Base-by-base conservation (phyloP, 202 grass and related monocot genomes). In the Alloteropsis angusta region DNA sequence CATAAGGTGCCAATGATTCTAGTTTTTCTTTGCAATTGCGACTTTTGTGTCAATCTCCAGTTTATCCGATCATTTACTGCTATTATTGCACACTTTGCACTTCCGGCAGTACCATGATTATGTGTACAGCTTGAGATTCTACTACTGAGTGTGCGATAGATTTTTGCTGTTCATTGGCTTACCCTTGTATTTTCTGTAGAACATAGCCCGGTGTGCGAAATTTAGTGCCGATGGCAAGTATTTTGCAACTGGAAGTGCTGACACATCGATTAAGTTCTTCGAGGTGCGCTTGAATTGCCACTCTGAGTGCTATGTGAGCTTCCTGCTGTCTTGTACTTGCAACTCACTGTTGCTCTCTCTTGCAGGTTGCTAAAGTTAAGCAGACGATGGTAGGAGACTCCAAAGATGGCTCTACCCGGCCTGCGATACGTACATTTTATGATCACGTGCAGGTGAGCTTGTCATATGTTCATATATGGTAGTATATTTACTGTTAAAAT, bases 201-300 rank as follows among this genome's bases (percentile, higher is more conserved):
- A 89, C 72, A 83, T 89, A 77, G 89, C 86, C 39, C 85, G 92
- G 66, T 98, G 95, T 82, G 89, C 81, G 1, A 93, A 87, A 76
- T 98, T 95, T 79, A 98, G 95, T 80, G 75, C 66, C 37, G 95
- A 95, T 84, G 89, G 92, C 17, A 92, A 85, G 55, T 95, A 85
- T 87, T 82, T 98, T 54, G 92, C 92, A 85, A 94, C 89, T 85
- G 95, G 95, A 62, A 98, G 95, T 80, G 88, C 87, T 36, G 95
- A 94, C 75, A 98, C 87, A 49, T 92, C 92, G 0, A 91, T 98
- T 63, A 98, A 98, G 71, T 87, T 98, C 65, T 98, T 98, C 43
- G 95, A 93, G 90, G 93, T 97, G 41, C 74, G 26, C 56, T 75
- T 60, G 38, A 63, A 58, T 62, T 4, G 9, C 5, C 64, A 79